Percentiles rank a stretch among this genome's conserved stretches.
Conservation (phyloP, 768 basidiomycete species). For the Hypholoma sublateritium region DNA sequence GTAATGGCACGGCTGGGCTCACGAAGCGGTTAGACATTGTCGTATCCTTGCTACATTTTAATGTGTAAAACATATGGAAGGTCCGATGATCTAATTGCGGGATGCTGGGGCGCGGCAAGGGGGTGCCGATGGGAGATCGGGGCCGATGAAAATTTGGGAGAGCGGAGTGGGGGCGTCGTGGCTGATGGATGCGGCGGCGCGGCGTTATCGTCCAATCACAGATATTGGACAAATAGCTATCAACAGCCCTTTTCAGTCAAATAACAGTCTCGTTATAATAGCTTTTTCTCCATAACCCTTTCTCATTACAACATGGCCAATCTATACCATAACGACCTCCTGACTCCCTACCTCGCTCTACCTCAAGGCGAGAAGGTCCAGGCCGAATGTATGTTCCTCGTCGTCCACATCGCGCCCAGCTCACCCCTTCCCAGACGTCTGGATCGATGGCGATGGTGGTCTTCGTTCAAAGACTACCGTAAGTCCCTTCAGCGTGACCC, state of each 20-base stretch:
- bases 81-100: slow-evolving; percentile 49
- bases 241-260: slow-evolving; percentile 24
- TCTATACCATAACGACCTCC: slow-evolving; percentile 77
- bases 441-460: slow-evolving; percentile 95
- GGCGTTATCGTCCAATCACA: slow-evolving; percentile 47
- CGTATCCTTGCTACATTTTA: slow-evolving; percentile 13
- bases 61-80: slow-evolving; percentile 31
- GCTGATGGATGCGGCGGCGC: slow-evolving; percentile 3
- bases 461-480: slow-evolving; percentile 97
- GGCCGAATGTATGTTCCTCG: slow-evolving; percentile 76
- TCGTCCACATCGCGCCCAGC: slow-evolving; percentile 13
- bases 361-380: slow-evolving; percentile 91
- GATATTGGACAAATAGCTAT: slow-evolving; percentile 27
- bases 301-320: slow-evolving; percentile 32
- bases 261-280: slow-evolving; percentile 22
- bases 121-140: background rate
- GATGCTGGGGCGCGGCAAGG: too few species aligned
- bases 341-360: slow-evolving; percentile 86
- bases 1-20: slow-evolving; percentile 75
- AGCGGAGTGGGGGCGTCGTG: background rate
- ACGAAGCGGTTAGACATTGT: slow-evolving; percentile 58
- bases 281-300: slow-evolving; percentile 21
- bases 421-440: slow-evolving; percentile 68
- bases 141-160: slow-evolving; percentile 9
- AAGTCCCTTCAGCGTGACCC: slow-evolving; percentile 26